Conservation (phyloP, 139 green algal species). For the Pleodorina starrii region DNA sequence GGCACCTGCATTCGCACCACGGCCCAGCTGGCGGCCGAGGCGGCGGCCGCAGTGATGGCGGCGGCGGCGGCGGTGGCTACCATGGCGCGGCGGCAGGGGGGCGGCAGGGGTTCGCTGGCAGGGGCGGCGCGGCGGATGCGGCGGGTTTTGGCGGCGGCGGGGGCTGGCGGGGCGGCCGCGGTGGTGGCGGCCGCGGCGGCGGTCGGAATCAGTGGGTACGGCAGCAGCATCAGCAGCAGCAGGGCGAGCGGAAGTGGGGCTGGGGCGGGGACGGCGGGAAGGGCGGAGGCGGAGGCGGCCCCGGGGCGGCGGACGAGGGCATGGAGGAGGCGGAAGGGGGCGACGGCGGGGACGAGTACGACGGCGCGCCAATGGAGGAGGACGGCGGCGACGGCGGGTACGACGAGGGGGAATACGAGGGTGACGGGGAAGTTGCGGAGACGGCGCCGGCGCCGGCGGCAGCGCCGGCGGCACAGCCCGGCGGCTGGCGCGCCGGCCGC, state of each 20-base stretch:
- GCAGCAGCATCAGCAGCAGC: constrained; percentile 28
- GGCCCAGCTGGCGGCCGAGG: background rate
- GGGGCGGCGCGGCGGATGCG: background rate
- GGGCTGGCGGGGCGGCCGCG: background rate
- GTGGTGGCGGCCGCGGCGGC: background rate
- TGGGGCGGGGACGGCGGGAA: background rate
- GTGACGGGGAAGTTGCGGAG: background rate
- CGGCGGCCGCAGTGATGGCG: background rate
- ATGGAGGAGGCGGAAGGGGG: background rate
- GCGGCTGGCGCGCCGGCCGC: background rate
- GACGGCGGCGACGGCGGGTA: background rate
- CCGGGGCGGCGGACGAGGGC: background rate
- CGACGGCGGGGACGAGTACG: background rate
- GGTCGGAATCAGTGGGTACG: background rate
- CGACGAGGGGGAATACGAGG: background rate
- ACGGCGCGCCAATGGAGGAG: background rate
- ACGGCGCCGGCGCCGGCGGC: background rate
- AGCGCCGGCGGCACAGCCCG: background rate
- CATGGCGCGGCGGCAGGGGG: background rate
- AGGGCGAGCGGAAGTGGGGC: background rate
- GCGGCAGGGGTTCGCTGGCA: background rate
- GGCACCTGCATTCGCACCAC: background rate
- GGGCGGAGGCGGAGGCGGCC: background rate
- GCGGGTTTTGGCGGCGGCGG: background rate
- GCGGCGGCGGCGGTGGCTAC: background rate